Evolutionary conservation across 768 basidiomycete genomes (phyloP), one percentile per base, ranked within the genome.

Genomic region (Sporobolomyces pararoseus): DNA sequence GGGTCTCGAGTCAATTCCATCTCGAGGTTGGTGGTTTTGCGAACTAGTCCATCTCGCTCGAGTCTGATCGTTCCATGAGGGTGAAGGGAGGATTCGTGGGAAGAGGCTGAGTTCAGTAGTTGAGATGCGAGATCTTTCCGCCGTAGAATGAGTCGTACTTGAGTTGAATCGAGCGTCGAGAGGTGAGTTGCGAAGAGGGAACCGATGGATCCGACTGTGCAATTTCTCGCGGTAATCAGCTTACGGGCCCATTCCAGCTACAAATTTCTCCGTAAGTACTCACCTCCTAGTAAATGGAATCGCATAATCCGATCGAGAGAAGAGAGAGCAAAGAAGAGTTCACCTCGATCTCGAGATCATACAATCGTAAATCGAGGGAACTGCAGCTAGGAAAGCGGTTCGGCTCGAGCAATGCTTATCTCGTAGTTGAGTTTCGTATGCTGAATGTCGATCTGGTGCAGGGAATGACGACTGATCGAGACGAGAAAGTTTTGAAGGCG

Each of bases 161-260:
- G 95, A 82, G 50, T 84, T 78, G 74, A 86, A 83, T 21, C 80
- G 75, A 34, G 78, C 69, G 25, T 85, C 82, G 59, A 90, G 81
- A 97, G 84, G 78, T 94, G 85, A 78, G 88, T 86, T 21, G 92
- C 84, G 72, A 97, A 72, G 67, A 97, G 85, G 34, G 86, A 85
- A 63, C 94, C 94, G 71, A 95, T 85, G 51, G 91, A 84, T 57
- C 91, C 91, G 49, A 91, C 79, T 74, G 92, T 71, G 7, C 7
- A 25, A 23, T 47, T 68, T 35, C 66, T 66, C 53, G 5, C n/a
- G n/a, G n/a, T n/a, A n/a, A n/a, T n/a, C n/a, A n/a, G n/a, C n/a
- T n/a, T n/a, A n/a, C n/a, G n/a, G n/a, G n/a, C n/a, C n/a, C n/a
- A n/a, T n/a, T n/a, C n/a, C n/a, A n/a, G 25, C 31, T 21, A 12